Conservation (phyloP, 164 flowering plant species). For the Piper betle region DNA sequence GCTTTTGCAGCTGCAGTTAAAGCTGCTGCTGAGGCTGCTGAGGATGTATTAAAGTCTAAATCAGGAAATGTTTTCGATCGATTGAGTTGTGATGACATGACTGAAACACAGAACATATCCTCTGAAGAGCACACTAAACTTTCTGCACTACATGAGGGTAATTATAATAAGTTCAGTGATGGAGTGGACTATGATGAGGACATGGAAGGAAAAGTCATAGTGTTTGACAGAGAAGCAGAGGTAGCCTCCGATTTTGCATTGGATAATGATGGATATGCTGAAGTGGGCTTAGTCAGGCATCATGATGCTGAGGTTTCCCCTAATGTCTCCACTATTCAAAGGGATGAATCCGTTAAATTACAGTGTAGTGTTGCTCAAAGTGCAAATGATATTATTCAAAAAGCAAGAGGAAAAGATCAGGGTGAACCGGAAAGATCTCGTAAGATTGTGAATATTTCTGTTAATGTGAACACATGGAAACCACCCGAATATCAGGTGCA, state of each 20-base stretch:
- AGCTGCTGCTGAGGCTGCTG: constrained; percentile 87
- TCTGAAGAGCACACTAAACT: constrained; percentile 9
- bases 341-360: constrained; percentile 29
- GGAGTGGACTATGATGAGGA: constrained; percentile 15
- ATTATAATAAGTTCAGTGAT: constrained; percentile 12
- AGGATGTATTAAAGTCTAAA: constrained; percentile 51
- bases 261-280: constrained; percentile 53
- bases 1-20: constrained; percentile 54
- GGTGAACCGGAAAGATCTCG: constrained; percentile 33
- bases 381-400: constrained; percentile 17
- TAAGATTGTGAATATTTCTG: constrained; percentile 44
- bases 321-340: constrained; percentile 28
- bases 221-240: constrained; percentile 25
- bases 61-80: constrained; percentile 71
- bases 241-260: constrained; percentile 36
- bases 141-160: constrained; percentile 18
- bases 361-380: constrained; percentile 35
- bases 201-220: constrained; percentile 16
- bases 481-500: constrained; percentile 44
- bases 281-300: constrained; percentile 14
- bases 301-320: constrained; percentile 23
- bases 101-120: constrained; percentile 15
- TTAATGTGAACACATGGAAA: constrained; percentile 61
- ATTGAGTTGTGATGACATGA: constrained; percentile 37
- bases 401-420: constrained; percentile 27